Conservation (phyloP, 2,329 filamentous ascomycete genomes). For the Didymella keratinophila region DNA sequence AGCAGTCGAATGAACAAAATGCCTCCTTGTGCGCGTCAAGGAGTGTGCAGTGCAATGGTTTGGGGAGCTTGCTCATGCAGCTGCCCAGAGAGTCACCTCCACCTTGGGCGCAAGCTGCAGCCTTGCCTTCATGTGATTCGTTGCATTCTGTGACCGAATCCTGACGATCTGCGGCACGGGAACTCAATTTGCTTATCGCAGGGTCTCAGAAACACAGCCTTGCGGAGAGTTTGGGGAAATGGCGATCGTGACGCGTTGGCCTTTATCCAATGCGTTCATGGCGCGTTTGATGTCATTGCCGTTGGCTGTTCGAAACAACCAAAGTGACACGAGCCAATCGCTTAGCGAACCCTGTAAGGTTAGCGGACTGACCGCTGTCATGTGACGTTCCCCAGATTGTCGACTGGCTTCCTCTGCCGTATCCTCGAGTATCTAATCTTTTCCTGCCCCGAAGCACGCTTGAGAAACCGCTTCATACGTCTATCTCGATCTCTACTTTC, state of each 20-base stretch:
- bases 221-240: slow-evolving; percentile 19
- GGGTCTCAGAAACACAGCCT: slow-evolving; percentile 19
- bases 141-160: slow-evolving; percentile 24
- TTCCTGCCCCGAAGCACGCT: neutral
- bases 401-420: neutral
- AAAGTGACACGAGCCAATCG: slow-evolving; percentile 24
- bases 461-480: neutral
- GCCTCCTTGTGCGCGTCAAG: slow-evolving; percentile 8
- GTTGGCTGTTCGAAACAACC: slow-evolving; percentile 13
- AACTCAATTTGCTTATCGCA: slow-evolving; percentile 14
- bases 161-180: slow-evolving; percentile 22
- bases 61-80: slow-evolving; percentile 27
- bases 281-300: slow-evolving; percentile 27
- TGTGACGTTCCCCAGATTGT: slow-evolving; percentile 1
- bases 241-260: slow-evolving; percentile 21
- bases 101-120: slow-evolving; percentile 31
- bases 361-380: slow-evolving; percentile 8
- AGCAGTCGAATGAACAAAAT: slow-evolving; percentile 1
- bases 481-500: neutral
- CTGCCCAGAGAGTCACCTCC: slow-evolving; percentile 25
- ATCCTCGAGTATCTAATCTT: neutral
- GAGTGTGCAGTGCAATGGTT: slow-evolving; percentile 13
- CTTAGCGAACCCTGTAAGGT: slow-evolving; percentile 18
- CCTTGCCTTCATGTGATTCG: slow-evolving; percentile 32
- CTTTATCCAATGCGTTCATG: slow-evolving; percentile 21